Evolutionary conservation across 1,284 basidiomycete species (phyloP).

Genomic region (Erythrobasidium hasegawianum): DNA sequence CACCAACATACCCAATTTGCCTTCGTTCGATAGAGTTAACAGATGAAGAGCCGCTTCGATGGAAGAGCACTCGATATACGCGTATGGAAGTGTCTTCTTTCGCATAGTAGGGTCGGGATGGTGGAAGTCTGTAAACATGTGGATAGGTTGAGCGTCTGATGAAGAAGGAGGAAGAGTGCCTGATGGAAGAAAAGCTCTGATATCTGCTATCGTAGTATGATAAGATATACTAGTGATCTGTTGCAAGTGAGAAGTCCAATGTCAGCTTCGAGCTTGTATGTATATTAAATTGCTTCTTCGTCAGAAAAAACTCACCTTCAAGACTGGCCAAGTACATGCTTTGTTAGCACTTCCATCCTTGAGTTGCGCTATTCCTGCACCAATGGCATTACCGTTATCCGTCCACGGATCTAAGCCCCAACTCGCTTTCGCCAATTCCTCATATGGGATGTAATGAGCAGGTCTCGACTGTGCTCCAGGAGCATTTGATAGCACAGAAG

Average conservation of each 20-base stretch:
- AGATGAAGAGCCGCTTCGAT: not conserved
- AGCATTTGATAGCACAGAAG: too few species aligned
- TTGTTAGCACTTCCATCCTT: too few species aligned
- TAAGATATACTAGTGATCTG: constrained; percentile 22
- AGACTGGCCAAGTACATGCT: constrained; percentile 15
- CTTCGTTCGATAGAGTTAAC: not conserved
- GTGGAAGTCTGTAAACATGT: constrained; percentile 3
- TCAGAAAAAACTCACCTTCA: constrained; percentile 30
- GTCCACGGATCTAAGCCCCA: constrained; percentile 27
- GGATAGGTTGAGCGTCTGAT: constrained; percentile 11
- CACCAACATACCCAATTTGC: not conserved
- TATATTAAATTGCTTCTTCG: too few species aligned
- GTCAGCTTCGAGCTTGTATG: too few species aligned
- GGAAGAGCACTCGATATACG: constrained; percentile 28
- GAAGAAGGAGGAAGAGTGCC: constrained; percentile 6
- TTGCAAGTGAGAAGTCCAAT: too few species aligned
- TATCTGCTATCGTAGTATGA: constrained; percentile 17
- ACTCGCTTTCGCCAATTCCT: not conserved
- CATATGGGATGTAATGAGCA: too few species aligned
- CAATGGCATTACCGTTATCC: not conserved
- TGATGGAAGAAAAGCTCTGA: constrained; percentile 7
- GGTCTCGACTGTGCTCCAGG: too few species aligned
- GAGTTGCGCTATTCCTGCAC: too few species aligned
- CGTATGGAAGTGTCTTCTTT: constrained; percentile 17
- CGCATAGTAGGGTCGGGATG: not conserved